These are phyloP conservation scores for Malassezia furfur DNA, from an alignment of 1,284 basidiomycete species.

Conservation along the genomic window DNA sequence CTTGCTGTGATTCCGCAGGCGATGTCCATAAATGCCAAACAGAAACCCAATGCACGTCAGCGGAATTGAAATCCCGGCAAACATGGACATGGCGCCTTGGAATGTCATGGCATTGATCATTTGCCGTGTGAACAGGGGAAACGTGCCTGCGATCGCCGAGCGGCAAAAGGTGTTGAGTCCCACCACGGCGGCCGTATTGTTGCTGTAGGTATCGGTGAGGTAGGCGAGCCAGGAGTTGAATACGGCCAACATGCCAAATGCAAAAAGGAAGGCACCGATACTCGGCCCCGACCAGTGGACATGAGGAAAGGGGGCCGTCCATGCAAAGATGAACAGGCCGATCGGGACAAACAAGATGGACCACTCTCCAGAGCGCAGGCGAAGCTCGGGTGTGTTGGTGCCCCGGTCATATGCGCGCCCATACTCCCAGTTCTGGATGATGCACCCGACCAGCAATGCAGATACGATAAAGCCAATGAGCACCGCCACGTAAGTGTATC, in stretches of 20 bases:
- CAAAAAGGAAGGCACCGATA: conserved; percentile 16
- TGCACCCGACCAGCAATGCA: conserved; percentile 11
- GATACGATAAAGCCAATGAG: conserved; percentile 12
- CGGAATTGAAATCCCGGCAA: conserved; percentile 18
- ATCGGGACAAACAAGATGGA: conserved; percentile 18
- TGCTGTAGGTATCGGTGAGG: conserved; percentile 18
- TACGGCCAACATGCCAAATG: conserved; percentile 19
- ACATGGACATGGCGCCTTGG: conserved; percentile 21
- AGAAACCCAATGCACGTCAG: conserved; percentile 11
- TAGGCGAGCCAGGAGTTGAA: conserved; percentile 23
- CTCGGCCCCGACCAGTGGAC: conserved; percentile 21
- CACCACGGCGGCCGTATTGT: conserved; percentile 18
- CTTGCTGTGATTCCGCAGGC: conserved; percentile 12
- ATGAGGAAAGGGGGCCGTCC: conserved; percentile 18
- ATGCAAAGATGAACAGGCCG: conserved; percentile 23
- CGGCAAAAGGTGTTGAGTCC: conserved; percentile 17
- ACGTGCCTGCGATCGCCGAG: conserved; percentile 17
- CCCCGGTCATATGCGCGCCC: conserved; percentile 9
- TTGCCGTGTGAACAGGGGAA: conserved; percentile 20
- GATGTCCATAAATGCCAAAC: conserved; percentile 13
- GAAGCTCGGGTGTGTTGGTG: conserved; percentile 16
- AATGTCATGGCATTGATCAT: conserved; percentile 21
- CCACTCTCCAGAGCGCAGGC: conserved; percentile 17
- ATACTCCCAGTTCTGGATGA: conserved; percentile 10
- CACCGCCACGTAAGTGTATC: conserved; percentile 16